These are phyloP conservation scores for Venturiaceae sp. DNA, from an alignment of 2,329 filamentous ascomycete genomes.

Conservation along the genomic window DNA sequence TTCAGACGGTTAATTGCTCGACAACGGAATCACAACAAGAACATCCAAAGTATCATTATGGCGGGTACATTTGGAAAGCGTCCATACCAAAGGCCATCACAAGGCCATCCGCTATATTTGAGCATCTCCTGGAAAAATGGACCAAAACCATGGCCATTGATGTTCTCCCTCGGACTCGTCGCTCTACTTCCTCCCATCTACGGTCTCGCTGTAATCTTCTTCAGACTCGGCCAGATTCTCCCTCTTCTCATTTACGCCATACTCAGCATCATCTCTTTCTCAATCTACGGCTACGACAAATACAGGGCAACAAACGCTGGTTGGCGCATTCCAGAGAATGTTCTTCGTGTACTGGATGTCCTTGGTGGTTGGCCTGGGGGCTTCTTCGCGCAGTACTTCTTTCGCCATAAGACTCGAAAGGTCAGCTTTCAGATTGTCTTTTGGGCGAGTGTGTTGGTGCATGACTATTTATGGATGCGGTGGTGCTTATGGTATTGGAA, in stretches of 20 bases:
- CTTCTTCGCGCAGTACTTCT: not conserved
- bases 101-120: not conserved
- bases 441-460: not conserved
- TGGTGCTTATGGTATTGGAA: not conserved
- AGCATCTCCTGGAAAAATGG: not conserved
- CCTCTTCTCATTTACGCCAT: not conserved
- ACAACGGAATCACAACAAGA: not conserved
- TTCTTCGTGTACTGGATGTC: constrained; percentile 1
- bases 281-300: constrained; percentile 4
- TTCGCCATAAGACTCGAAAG: constrained; percentile 5
- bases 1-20: no score
- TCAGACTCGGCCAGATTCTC: not conserved
- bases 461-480: not conserved
- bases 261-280: constrained; percentile 1
- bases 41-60: not conserved
- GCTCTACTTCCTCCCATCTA: not conserved
- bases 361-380: constrained; percentile 6
- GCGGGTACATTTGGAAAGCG: not conserved
- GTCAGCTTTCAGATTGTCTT: constrained; percentile 1
- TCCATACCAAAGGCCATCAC: not conserved
- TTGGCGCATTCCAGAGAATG: not conserved
- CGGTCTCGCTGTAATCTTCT: not conserved
- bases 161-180: not conserved
- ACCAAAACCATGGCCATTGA: not conserved
- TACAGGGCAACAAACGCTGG: not conserved